A percentile compares a stretch with the other conserved stretches of the same genome.
Conservation (phyloP, 257 asterid species). For the Plantago ovata region DNA sequence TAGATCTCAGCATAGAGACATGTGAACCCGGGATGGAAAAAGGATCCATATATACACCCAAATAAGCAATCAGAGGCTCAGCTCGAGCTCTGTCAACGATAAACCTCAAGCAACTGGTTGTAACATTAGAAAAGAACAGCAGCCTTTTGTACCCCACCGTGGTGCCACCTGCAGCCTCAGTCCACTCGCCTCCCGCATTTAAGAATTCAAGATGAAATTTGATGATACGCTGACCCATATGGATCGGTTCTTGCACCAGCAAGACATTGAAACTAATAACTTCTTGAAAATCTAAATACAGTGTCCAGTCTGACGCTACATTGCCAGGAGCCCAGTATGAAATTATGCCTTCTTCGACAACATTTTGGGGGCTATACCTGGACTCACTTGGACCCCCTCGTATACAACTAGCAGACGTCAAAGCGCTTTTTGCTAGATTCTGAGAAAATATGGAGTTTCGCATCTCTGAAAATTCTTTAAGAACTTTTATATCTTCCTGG, state of each 20-base stretch:
- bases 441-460: constrained; percentile 56
- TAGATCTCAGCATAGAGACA: constrained; percentile 20
- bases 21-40: constrained; percentile 32
- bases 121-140: constrained; percentile 44
- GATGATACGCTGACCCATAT: constrained; percentile 85
- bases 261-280: constrained; percentile 53
- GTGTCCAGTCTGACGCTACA: constrained; percentile 36
- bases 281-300: constrained; percentile 43
- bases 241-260: constrained; percentile 91
- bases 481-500: constrained; percentile 70
- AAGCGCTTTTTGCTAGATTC: constrained; percentile 55
- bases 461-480: constrained; percentile 60
- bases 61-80: constrained; percentile 59
- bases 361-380: constrained; percentile 38
- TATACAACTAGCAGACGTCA: constrained; percentile 61
- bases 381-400: constrained; percentile 44
- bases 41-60: constrained; percentile 65
- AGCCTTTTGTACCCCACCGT: constrained; percentile 91
- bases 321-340: constrained; percentile 82
- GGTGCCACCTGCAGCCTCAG: constrained; percentile 49
- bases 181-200: constrained; percentile 51
- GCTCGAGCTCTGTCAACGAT: constrained; percentile 53
- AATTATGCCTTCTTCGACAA: constrained; percentile 58
- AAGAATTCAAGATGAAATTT: constrained; percentile 58
- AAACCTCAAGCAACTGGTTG: constrained; percentile 43